phyloP scores from a whole-genome alignment of 306 rosid genomes.

The Myrica gale region DNA sequence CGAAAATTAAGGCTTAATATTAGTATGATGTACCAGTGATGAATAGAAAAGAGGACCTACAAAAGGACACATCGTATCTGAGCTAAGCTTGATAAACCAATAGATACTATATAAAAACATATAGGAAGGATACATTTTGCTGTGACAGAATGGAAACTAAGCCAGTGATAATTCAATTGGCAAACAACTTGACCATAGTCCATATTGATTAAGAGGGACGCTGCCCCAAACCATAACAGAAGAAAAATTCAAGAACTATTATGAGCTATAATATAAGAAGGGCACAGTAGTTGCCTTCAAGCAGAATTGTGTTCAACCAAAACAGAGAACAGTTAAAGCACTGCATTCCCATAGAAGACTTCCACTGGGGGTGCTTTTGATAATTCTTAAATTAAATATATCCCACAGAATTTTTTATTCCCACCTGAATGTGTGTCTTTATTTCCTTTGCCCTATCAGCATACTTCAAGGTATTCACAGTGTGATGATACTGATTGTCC shows the following conservation, averaged over 20 bases:
- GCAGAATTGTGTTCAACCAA: neutral
- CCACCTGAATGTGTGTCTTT: slow-evolving; percentile 66
- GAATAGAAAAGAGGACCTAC: neutral
- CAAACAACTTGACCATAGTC: slow-evolving; percentile 3
- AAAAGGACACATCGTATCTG: slow-evolving; percentile 1
- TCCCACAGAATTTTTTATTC: slow-evolving; percentile 4
- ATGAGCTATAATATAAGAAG: slow-evolving; percentile 4
- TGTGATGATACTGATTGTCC: slow-evolving; percentile 59
- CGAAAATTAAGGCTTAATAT: too few species aligned
- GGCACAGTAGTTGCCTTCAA: neutral
- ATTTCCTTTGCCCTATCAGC: slow-evolving; percentile 71
- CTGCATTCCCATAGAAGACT: neutral
- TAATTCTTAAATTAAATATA: neutral
- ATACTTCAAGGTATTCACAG: slow-evolving; percentile 60
- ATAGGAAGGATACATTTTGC: slow-evolving; percentile 12
- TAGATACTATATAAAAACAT: neutral
- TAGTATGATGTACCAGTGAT: neutral
- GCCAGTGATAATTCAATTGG: slow-evolving; percentile 12
- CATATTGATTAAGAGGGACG: neutral
- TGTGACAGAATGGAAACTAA: slow-evolving; percentile 2
- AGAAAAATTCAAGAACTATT: neutral
- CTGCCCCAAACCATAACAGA: slow-evolving; percentile 2
- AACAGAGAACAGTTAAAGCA: neutral
- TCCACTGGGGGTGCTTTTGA: neutral
- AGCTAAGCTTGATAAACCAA: slow-evolving; percentile 1